These are phyloP conservation scores for Talaromyces borbonicus DNA, from an alignment of 495 filamentous ascomycete genomes.

Conservation along the genomic window DNA sequence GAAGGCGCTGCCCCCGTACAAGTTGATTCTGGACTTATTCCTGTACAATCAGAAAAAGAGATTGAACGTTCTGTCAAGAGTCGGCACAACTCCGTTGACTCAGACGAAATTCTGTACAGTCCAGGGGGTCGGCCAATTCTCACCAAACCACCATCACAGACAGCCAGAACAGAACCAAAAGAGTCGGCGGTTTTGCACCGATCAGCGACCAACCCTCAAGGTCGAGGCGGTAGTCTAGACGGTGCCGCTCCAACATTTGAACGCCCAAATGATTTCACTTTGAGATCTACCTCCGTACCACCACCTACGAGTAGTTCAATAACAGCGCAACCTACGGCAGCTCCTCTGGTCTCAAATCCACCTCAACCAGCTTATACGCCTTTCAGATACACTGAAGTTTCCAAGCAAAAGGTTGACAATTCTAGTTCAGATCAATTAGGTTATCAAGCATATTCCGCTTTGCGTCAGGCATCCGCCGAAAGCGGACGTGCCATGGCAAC, in stretches of 20 bases:
- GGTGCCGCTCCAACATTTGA: conserved; percentile 9
- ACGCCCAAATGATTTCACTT: conserved; percentile 7
- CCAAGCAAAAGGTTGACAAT: conserved; percentile 35
- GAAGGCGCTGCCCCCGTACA: not conserved
- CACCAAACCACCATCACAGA: not conserved
- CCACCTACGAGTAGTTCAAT: conserved; percentile 15
- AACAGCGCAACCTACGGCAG: conserved; percentile 16
- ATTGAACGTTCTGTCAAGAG: not conserved
- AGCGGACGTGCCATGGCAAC: conserved; percentile 35
- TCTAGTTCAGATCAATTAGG: conserved; percentile 29
- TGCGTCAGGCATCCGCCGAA: conserved; percentile 33
- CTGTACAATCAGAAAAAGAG: conserved; percentile 6
- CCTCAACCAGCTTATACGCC: conserved; percentile 39
- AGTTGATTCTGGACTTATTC: conserved; percentile 10
- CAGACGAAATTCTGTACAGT: conserved; percentile 31
- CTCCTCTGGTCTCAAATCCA: conserved; percentile 23
- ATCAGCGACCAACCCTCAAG: conserved; percentile 14
- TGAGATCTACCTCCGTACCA: conserved; percentile 19
- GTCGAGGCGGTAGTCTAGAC: conserved; percentile 9
- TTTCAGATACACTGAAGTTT: conserved; percentile 38
- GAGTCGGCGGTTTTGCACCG: conserved; percentile 9
- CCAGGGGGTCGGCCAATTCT: conserved; percentile 40
- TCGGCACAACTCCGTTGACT: conserved; percentile 13
- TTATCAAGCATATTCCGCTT: conserved; percentile 37
- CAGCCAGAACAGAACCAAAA: not conserved